Base-by-base conservation (phyloP, 805 yeast species). In the Saturnispora dispora region DNA sequence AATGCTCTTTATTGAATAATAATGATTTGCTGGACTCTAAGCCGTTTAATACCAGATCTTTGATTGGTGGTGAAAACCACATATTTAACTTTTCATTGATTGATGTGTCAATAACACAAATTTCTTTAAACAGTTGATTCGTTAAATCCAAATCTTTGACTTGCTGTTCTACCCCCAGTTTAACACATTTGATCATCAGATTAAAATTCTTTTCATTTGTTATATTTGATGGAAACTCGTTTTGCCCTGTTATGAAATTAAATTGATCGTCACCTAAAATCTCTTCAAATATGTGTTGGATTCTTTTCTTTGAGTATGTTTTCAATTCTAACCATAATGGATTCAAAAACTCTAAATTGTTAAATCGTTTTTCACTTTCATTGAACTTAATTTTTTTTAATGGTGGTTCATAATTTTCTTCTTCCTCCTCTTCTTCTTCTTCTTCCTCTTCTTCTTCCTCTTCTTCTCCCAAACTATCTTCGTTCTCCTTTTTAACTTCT, bases 11-110 rank as follows among this genome's bases (percentile, higher is more conserved):
- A 43, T 64, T 64, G 50, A 65, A 59, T 28, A 67, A 50, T 17
- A 60, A 58, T 10, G 53, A 43, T 37, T 63, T 67, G 2, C 78
- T 75, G 43, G 75, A 70, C 8, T 71, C 61, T 40, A 79, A 57
- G 0, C 77, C 69, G 6, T 68, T 65, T 43, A 72, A 73, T 2
- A 72, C 52, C 0, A 68, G 61, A 2, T 72, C 67, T 13, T 82
- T 67, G 13, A 69, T 64, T 30, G 68, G 60, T 1, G 83, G 83
- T 18, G 67, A 66, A 58, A 78, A 70, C 17, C 68, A 71, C 27
- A 59, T 59, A 17, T 48, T 46, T 8, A 51, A 36, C 17, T 60
- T 57, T 10, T 71, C 60, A 8, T 74, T 56, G 0, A 63, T 61
- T 4, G 60, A 58, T 57, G 51, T 47, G 15, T 57, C 59, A 4